These are phyloP conservation scores for Colletotrichum sp. DNA, from an alignment of 2,329 filamentous ascomycete species.

Conservation along the genomic window DNA sequence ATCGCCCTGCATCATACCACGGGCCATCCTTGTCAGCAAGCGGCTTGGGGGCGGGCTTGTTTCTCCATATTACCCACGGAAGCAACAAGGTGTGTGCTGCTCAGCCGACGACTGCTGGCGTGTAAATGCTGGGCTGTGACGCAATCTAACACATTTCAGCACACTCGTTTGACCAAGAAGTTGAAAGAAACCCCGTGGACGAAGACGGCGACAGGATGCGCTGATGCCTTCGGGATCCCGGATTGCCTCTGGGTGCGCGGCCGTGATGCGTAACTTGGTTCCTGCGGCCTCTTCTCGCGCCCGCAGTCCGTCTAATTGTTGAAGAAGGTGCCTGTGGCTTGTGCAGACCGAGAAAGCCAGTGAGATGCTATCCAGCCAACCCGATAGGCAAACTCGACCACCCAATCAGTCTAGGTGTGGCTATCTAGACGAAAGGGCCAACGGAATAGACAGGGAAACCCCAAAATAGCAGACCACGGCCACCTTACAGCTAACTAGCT, in stretches of 20 bases:
- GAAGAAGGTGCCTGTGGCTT: background rate
- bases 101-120: background rate
- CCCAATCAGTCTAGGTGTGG: background rate
- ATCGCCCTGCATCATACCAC: background rate
- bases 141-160: background rate
- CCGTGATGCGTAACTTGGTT: background rate
- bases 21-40: background rate
- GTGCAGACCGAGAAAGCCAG: background rate
- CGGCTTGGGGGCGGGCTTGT: background rate
- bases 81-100: background rate
- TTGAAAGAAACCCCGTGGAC: background rate
- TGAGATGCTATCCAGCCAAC: background rate
- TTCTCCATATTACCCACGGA: background rate
- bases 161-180: background rate
- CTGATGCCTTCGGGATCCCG: background rate
- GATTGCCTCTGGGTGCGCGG: background rate
- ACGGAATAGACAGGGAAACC: background rate
- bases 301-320: background rate
- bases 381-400: background rate
- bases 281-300: background rate
- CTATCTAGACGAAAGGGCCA: background rate
- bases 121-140: slow-evolving; percentile 5
- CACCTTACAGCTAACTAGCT: background rate
- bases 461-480: background rate
- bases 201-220: background rate